Evolutionary conservation across 352 stramenopile species (phyloP), one percentile per base, ranked within the genome.

Genomic region (Phytophthora pisi): DNA sequence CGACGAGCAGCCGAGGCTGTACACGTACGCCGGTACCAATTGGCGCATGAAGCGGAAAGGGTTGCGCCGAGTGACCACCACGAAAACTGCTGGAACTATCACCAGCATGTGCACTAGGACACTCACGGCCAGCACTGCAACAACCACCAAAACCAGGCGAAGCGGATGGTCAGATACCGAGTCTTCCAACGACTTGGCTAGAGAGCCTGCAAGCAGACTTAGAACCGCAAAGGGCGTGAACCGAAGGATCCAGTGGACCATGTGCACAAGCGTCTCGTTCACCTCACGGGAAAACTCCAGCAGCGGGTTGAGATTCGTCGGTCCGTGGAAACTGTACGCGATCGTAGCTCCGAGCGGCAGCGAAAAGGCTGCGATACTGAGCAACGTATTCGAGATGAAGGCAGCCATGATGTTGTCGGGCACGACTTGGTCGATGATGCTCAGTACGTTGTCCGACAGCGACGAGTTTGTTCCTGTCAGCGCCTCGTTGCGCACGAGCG

Each of bases 251-350:
- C 75, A 90, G 52, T 89, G 77, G 24, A 79, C 74, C 82, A 93
- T 95, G 52, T 81, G 81, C 45, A 92, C 74, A 34, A 95, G 81
- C 53, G 84, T 87, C 65, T 90, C 81, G 62, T 95, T 92, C 23
- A 93, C 69, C 31, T 95, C 82, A 13, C 85, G 73, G 15, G 93
- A 79, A 66, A 95, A 91, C 55, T 93, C 82, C 18, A 95, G 71
- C 23, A 95, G 56, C 51, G 85, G 83, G 79, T 93, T 92, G 55
- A 92, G 76, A 24, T 86, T 76, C 16, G 88, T 71, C 8, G 81
- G 84, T 0, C 83, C 85, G 64, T 90, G 78, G 69, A 92, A 92
- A 61, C 84, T 92, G 58, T 77, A 80, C 24, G 83, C 79, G 53
- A 93, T 65, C 20, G 74, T 85, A 20, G 88, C 75, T 50, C 86